These are phyloP conservation scores for Leccinum fibrillosum DNA, from an alignment of 768 basidiomycete species.

Conservation along the genomic window DNA sequence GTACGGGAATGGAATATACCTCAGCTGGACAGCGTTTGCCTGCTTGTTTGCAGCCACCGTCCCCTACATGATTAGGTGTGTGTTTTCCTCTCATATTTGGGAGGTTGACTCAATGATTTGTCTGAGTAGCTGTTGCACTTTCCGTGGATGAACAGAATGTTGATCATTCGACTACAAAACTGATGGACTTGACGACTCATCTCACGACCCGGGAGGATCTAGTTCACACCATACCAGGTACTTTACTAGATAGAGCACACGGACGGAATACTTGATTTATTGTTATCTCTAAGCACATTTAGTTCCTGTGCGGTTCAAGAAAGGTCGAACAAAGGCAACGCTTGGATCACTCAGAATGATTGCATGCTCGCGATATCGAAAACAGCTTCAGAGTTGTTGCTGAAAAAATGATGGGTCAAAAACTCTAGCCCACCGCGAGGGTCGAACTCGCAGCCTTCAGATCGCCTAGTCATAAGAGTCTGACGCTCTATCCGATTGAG, in stretches of 20 bases:
- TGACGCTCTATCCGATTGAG: constrained; percentile 69
- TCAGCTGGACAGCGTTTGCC: constrained; percentile 75
- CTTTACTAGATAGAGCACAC: constrained; percentile 6
- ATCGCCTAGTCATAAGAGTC: constrained; percentile 52
- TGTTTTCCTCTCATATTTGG: background rate
- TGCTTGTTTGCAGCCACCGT: constrained; percentile 60
- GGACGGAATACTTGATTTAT: constrained; percentile 23
- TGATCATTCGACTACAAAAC: constrained; percentile 20
- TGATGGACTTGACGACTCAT: constrained; percentile 18
- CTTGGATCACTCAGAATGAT: no score
- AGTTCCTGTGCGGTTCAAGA: background rate
- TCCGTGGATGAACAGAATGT: constrained; percentile 52
- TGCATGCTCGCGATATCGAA: background rate
- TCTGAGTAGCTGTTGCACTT: constrained; percentile 71
- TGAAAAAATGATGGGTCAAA: background rate
- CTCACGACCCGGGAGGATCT: constrained; percentile 3
- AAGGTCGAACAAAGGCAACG: background rate
- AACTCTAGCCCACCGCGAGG: constrained; percentile 55
- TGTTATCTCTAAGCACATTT: constrained; percentile 12
- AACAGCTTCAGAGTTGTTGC: no score
- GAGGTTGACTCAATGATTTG: background rate
- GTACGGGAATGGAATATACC: constrained; percentile 56
- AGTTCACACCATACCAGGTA: constrained; percentile 5
- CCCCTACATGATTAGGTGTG: constrained; percentile 78
- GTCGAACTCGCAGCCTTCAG: constrained; percentile 65